Percentiles rank a stretch among this genome's conserved stretches.
Evolutionary conservation across 2,329 filamentous ascomycete genomes (phyloP).

Genomic region (Aaosphaeria arxii): DNA sequence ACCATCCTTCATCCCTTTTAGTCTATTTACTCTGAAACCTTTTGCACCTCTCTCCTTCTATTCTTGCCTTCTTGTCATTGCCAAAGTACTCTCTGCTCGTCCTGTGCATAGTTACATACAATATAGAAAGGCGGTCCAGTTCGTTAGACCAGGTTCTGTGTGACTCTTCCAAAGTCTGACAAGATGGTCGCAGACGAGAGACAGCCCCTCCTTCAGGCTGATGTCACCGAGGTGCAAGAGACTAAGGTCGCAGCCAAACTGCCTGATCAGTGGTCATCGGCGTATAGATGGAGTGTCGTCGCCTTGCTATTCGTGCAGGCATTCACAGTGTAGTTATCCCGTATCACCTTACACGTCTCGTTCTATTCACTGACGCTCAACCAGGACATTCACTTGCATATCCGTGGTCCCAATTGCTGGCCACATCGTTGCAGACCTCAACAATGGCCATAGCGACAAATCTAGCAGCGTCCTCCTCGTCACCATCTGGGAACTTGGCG

Average conservation of each 20-base stretch:
- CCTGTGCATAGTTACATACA: too few relatives aligned
- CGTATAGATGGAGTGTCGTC: slow-evolving; percentile 32
- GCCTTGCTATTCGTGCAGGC: slow-evolving; percentile 30
- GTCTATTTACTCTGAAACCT: too few relatives aligned
- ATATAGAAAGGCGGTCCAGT: too few relatives aligned
- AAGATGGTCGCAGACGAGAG: slow-evolving; percentile 1
- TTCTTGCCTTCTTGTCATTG: too few relatives aligned
- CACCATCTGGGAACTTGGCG: slow-evolving; percentile 36
- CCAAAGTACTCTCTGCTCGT: too few relatives aligned
- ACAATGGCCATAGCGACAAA: slow-evolving; percentile 17
- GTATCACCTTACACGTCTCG: not conserved
- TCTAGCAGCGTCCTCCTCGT: slow-evolving; percentile 29
- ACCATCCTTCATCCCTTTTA: too few relatives aligned
- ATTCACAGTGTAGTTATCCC: slow-evolving; percentile 29
- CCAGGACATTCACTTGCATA: slow-evolving; percentile 38
- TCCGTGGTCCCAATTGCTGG: slow-evolving; percentile 33
- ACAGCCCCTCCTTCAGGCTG: not conserved
- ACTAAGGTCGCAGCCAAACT: not conserved
- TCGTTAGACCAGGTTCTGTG: too few relatives aligned
- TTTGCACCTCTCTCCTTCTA: too few relatives aligned
- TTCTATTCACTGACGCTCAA: slow-evolving; percentile 6
- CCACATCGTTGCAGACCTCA: slow-evolving; percentile 30
- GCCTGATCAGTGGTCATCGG: slow-evolving; percentile 17
- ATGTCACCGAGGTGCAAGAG: not conserved
- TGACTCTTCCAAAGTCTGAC: too few relatives aligned